Evolutionary conservation across 106 monocot species (phyloP).

Genomic region (Narthecium ossifragum): DNA sequence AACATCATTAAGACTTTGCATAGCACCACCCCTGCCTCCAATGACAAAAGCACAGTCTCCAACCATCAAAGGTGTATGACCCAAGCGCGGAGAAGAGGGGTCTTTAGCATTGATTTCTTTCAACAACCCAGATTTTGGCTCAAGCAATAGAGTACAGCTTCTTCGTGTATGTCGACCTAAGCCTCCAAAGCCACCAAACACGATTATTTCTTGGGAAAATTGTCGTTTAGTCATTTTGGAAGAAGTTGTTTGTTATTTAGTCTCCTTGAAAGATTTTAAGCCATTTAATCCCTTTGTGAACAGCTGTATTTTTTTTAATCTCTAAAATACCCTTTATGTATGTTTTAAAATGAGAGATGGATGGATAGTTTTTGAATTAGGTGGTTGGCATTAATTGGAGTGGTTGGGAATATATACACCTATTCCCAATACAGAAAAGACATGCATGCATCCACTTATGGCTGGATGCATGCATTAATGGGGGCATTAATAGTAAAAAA

Average conservation of each 20-base stretch:
- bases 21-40: conserved; percentile 83
- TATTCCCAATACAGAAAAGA: no score
- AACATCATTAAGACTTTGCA: conserved; percentile 75
- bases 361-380: no score
- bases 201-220: conserved; percentile 44
- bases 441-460: no score
- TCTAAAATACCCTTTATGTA: conserved; percentile 28
- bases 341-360: no score
- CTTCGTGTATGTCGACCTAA: conserved; percentile 76
- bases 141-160: conserved; percentile 51
- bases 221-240: no score
- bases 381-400: no score
- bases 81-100: conserved; percentile 67
- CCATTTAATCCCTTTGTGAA: no score
- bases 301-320: neutral
- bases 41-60: conserved; percentile 53
- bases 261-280: no score
- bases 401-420: no score
- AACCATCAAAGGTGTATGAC: conserved; percentile 64
- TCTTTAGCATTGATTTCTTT: conserved; percentile 29
- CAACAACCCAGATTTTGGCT: conserved; percentile 47
- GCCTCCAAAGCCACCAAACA: conserved; percentile 98
- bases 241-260: no score
- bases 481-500: no score
- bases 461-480: no score